Conservation (phyloP, 768 basidiomycete genomes). For the Lepiota brunneoincarnata region DNA sequence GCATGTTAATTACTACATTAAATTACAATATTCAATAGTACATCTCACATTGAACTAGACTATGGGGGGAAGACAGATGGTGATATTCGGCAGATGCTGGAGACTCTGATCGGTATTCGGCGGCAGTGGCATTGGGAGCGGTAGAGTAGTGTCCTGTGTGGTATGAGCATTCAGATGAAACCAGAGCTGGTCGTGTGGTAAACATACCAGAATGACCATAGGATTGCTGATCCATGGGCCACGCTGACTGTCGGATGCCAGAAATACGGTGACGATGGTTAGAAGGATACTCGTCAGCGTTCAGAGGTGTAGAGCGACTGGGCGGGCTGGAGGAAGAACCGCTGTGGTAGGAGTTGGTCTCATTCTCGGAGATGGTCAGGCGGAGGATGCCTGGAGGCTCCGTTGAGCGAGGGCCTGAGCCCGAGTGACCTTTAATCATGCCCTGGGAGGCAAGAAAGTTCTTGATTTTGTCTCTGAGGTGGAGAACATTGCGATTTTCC, state of each 20-base stretch:
- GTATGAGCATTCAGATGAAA: neutral
- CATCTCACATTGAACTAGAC: slow-evolving; percentile 14
- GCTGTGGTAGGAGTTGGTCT: slow-evolving; percentile 39
- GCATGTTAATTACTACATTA: slow-evolving; percentile 15
- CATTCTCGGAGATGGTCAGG: slow-evolving; percentile 44
- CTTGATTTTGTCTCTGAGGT: slow-evolving; percentile 78
- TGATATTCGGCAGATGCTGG: slow-evolving; percentile 2
- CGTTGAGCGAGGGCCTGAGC: slow-evolving; percentile 54
- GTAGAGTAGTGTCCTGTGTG: slow-evolving; percentile 5
- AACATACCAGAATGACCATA: too few relatives aligned
- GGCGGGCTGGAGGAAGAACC: slow-evolving; percentile 34
- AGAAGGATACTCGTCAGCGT: slow-evolving; percentile 15
- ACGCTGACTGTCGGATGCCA: neutral
- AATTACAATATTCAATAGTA: slow-evolving; percentile 16
- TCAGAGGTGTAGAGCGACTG: slow-evolving; percentile 23
- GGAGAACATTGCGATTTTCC: slow-evolving; percentile 68
- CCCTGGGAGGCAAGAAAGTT: slow-evolving; percentile 75
- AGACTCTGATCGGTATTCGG: slow-evolving; percentile 5
- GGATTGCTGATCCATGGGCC: neutral
- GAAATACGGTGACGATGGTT: slow-evolving; percentile 11
- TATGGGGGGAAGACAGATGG: slow-evolving; percentile 9
- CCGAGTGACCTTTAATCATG: slow-evolving; percentile 88
- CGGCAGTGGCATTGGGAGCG: neutral
- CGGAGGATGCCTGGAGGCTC: slow-evolving; percentile 57
- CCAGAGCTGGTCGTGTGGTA: too few relatives aligned